Evolutionary conservation across 1,284 basidiomycete species (phyloP), one percentile per base, ranked within the genome.

Genomic region (Heterobasidion annosum): DNA sequence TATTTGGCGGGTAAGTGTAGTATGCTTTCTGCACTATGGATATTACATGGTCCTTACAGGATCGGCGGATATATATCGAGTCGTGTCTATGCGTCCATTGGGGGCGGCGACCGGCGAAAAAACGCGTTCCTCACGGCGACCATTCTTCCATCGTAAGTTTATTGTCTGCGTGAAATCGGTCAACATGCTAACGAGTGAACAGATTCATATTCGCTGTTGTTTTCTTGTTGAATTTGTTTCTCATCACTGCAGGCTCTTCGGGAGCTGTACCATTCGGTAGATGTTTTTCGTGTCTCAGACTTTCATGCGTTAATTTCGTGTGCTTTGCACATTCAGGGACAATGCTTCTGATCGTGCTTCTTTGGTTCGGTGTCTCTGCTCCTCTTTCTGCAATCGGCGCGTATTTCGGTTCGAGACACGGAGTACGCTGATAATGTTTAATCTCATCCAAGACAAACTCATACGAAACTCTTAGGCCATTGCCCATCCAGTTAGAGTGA

Each of bases 331-430:
- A 37, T 19, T 12, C 51, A 88, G 86, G 88, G 43, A 96, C 96
- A 0, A 88, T 98, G 76, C 73, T 94, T 45, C 78, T 93, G 18
- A 90, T 99, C 58, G 82, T 96, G 16, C 67, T 92, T 8, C 73
- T 99, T n/a, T 99, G 95, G 95, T 97, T 94, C 69, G 85, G 93
- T 49, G 93, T 98, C 57, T 94, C 93, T 35, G 88, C 92, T 0
- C 96, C 96, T 0, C 75, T 89, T 50, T 88, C 87, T 32, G 77
- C 81, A 15, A 68, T 88, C 45, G 86, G 86, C 18, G 79, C 83
- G 10, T 89, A 91, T 68, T 83, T 87, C 59, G 95, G 95, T 15
- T 80, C 89, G 50, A 89, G 85, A 67, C 87, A 91, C 63, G 95
- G 95, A n/a, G 90, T 93, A 67, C 59, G 85, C 66, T 32, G 43